Conservation (phyloP, 1,284 basidiomycete species). For the Exsudoporus floridanus region DNA sequence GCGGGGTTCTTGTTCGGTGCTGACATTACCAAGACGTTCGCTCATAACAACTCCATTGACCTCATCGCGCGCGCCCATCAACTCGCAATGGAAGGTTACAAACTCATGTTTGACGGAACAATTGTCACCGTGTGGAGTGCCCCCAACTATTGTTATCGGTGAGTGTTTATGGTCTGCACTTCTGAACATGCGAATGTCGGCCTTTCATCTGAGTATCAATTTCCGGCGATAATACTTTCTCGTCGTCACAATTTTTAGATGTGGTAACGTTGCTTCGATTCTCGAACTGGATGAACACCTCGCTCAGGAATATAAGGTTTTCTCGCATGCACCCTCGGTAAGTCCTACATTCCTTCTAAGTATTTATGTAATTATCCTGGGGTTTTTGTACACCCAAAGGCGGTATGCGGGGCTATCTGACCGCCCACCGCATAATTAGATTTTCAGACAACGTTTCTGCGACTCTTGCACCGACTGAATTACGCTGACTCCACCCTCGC, state of each 20-base stretch:
- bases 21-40: slow-evolving; percentile 88
- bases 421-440: slow-evolving; percentile 5
- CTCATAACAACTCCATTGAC: slow-evolving; percentile 90
- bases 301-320: slow-evolving; percentile 89
- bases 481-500: slow-evolving; percentile 6
- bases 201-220: slow-evolving; percentile 26
- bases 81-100: slow-evolving; percentile 98
- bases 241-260: slow-evolving; percentile 48
- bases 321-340: slow-evolving; percentile 74
- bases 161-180: slow-evolving; percentile 15
- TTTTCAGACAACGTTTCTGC: slow-evolving; percentile 1
- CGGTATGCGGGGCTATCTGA: slow-evolving; percentile 28
- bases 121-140: slow-evolving; percentile 99
- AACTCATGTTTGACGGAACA: slow-evolving; percentile 94
- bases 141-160: slow-evolving; percentile 98
- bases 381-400: slow-evolving; percentile 32
- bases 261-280: slow-evolving; percentile 93
- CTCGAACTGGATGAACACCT: slow-evolving; percentile 90
- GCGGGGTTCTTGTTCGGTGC: slow-evolving; percentile 95
- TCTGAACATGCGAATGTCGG: slow-evolving; percentile 22
- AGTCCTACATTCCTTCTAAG: slow-evolving; percentile 29
- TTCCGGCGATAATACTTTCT: slow-evolving; percentile 16
- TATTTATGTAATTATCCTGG: slow-evolving; percentile 27
- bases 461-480: slow-evolving; percentile 2
- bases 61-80: slow-evolving; percentile 97